Percentiles rank a stretch among this genome's conserved stretches.
phyloP scores from a whole-genome alignment of 164 flowering plant genomes.

The Macadamia tetraphylla region DNA sequence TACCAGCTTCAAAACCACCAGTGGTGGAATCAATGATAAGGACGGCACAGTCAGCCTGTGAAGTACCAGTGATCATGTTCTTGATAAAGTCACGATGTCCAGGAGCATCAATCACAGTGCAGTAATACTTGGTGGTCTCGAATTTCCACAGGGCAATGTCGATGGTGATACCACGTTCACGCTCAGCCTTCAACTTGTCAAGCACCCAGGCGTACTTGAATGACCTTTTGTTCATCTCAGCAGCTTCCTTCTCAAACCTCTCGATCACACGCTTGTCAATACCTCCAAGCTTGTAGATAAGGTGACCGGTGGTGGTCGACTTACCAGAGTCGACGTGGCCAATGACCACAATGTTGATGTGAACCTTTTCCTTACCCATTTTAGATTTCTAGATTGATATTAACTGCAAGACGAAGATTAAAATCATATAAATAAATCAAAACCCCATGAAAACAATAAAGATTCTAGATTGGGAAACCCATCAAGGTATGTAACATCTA shows the following conservation, averaged over 20 bases:
- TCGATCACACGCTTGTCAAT: constrained; percentile 92
- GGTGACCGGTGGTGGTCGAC: constrained; percentile 70
- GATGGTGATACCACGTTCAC: constrained; percentile 85
- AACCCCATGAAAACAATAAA: too few species aligned
- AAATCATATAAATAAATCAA: too few species aligned
- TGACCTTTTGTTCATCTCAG: constrained; percentile 89
- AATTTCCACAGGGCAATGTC: constrained; percentile 83
- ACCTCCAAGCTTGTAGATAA: constrained; percentile 85
- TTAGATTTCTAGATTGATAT: not conserved
- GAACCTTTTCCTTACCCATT: constrained; percentile 60
- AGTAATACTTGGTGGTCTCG: constrained; percentile 82
- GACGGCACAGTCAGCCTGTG: constrained; percentile 82
- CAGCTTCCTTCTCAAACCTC: constrained; percentile 86
- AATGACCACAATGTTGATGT: constrained; percentile 62
- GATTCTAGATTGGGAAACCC: too few species aligned
- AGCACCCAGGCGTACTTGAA: constrained; percentile 86
- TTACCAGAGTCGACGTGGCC: constrained; percentile 77
- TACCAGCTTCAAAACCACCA: constrained; percentile 88
- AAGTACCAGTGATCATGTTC: constrained; percentile 87
- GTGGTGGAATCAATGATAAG: constrained; percentile 80
- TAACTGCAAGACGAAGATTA: too few species aligned
- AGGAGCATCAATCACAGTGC: constrained; percentile 87
- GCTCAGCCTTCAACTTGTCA: constrained; percentile 86
- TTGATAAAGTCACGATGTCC: constrained; percentile 85
- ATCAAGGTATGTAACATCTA: too few species aligned